Conservation (phyloP, 805 yeast species). For the Saturnispora serradocipensis region DNA sequence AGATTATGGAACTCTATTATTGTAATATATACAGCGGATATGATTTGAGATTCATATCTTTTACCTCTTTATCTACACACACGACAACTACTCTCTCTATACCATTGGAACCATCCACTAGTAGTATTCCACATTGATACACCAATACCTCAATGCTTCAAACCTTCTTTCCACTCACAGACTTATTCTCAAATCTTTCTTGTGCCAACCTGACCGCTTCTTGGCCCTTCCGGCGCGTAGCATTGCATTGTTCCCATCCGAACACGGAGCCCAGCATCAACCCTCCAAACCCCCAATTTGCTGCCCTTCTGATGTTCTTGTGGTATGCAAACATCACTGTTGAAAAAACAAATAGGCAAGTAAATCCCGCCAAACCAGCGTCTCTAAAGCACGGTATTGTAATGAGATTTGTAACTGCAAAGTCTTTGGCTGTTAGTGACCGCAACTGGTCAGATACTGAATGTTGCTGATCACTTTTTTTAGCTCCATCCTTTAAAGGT, state of each 20-base stretch:
- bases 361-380: constrained; percentile 67
- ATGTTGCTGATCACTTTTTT: not conserved
- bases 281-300: constrained; percentile 80
- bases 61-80: not conserved
- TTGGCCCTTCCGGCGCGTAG: constrained; percentile 38
- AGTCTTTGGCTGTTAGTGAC: constrained; percentile 40
- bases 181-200: constrained; percentile 29
- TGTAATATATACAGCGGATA: not conserved
- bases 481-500: not conserved
- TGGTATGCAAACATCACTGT: constrained; percentile 59
- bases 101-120: too few relatives aligned
- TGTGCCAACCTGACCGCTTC: constrained; percentile 53
- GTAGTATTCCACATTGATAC: too few relatives aligned
- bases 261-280: constrained; percentile 69
- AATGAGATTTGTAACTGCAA: constrained; percentile 40
- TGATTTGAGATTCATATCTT: not conserved
- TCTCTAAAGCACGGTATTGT: constrained; percentile 73
- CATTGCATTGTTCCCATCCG: constrained; percentile 91
- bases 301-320: constrained; percentile 50
- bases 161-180: not conserved
- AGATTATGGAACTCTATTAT: not conserved
- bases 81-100: not conserved
- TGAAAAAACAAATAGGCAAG: constrained; percentile 62
- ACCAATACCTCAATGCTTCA: too few relatives aligned
- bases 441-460: not conserved